phyloP scores from a whole-genome alignment of 1,284 basidiomycete genomes.

The Prillingera fragicola region DNA sequence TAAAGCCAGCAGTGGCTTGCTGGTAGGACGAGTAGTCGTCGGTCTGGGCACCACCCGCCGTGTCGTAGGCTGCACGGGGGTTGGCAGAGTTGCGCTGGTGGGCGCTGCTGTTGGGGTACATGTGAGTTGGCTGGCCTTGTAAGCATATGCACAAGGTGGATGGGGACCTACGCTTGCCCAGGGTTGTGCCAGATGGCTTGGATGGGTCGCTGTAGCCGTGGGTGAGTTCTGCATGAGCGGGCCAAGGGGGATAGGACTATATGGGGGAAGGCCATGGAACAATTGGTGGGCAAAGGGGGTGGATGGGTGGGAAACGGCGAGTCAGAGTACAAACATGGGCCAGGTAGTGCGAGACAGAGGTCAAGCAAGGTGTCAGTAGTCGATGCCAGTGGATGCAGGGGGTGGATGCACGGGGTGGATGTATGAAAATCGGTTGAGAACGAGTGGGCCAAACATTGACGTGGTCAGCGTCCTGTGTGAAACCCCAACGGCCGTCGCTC shows the following conservation, averaged over 20 bases:
- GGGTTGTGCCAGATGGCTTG: constrained; percentile 19
- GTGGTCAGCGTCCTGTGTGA: constrained; percentile 1
- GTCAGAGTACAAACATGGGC: background rate
- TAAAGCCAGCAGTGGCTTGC: constrained; percentile 14
- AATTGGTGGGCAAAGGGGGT: background rate
- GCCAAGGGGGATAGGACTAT: constrained; percentile 2
- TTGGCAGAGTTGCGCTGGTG: constrained; percentile 32
- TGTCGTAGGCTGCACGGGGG: constrained; percentile 26
- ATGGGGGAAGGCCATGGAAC: background rate
- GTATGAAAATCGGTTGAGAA: background rate
- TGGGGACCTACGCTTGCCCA: constrained; percentile 19
- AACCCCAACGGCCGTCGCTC: background rate
- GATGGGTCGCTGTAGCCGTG: constrained; percentile 15
- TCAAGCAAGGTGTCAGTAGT: background rate
- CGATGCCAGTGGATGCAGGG: constrained; percentile 1
- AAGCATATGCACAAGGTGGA: constrained; percentile 10
- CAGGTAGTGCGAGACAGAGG: background rate
- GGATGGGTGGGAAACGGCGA: background rate
- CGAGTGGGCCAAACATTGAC: background rate
- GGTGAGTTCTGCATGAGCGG: constrained; percentile 28
- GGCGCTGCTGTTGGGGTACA: constrained; percentile 23
- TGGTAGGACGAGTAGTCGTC: constrained; percentile 23
- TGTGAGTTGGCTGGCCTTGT: constrained; percentile 12
- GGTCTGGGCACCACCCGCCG: constrained; percentile 14
- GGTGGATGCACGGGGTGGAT: constrained; percentile 5